Conservation (phyloP, 352 stramenopile genomes). For the Phytophthora sojae region DNA sequence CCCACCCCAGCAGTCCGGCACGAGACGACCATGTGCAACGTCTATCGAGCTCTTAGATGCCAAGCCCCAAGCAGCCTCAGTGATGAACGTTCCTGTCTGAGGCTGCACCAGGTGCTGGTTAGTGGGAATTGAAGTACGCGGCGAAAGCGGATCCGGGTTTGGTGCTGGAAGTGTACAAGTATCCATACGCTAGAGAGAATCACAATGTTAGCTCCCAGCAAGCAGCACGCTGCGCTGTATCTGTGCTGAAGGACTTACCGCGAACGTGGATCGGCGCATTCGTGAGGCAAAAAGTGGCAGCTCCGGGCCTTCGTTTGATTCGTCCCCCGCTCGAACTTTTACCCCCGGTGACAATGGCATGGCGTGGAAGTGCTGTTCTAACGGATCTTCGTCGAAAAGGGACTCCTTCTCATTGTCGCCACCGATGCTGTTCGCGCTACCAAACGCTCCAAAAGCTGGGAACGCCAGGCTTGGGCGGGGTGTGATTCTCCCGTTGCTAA, state of each 20-base stretch:
- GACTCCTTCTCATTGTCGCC: not conserved
- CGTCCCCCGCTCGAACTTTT: slow-evolving; percentile 36
- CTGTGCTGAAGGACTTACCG: slow-evolving; percentile 20
- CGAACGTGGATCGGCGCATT: slow-evolving; percentile 45
- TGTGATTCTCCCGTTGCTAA: slow-evolving; percentile 9
- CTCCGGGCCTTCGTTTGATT: slow-evolving; percentile 34
- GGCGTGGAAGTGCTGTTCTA: slow-evolving; percentile 36
- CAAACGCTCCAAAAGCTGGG: slow-evolving; percentile 17
- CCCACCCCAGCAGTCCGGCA: not conserved
- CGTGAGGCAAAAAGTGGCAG: slow-evolving; percentile 32
- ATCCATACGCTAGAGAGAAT: slow-evolving; percentile 27
- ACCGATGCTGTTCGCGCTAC: not conserved
- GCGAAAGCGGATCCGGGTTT: not conserved
- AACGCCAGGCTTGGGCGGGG: slow-evolving; percentile 5
- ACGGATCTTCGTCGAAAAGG: slow-evolving; percentile 21
- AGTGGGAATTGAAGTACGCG: slow-evolving; percentile 1
- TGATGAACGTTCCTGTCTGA: slow-evolving; percentile 22
- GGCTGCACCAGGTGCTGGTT: slow-evolving; percentile 3
- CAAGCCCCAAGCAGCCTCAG: slow-evolving; percentile 25
- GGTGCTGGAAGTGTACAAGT: slow-evolving; percentile 15
- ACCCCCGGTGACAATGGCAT: slow-evolving; percentile 45
- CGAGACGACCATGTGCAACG: not conserved
- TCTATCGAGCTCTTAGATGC: not conserved
- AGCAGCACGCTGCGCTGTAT: not conserved
- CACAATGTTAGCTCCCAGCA: not conserved